Evolutionary conservation across 116 monocot species (phyloP).

Genomic region (Phalaenopsis hybrid): DNA sequence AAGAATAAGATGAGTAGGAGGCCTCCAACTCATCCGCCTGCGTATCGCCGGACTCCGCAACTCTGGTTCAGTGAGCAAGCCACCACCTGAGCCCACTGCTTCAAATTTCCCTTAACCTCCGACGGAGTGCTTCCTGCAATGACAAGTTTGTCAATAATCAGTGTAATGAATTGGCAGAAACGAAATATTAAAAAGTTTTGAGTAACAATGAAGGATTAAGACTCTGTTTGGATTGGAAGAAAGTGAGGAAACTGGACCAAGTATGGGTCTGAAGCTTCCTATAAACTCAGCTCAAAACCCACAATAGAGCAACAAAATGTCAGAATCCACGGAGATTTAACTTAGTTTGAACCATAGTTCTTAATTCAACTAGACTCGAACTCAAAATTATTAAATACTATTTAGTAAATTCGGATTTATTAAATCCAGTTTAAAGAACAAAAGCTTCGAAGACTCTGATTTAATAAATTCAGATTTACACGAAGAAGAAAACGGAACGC

Average conservation of each 20-base stretch:
- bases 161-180: not conserved
- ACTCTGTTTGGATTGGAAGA: not conserved
- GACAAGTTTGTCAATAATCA: not conserved
- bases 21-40: not conserved
- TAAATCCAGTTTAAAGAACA: no score
- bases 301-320: not conserved
- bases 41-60: not conserved
- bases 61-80: slow-evolving; percentile 41
- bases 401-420: no score
- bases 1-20: not conserved
- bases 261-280: not conserved
- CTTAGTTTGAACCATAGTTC: no score
- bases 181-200: not conserved
- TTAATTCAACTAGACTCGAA: no score
- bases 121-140: slow-evolving; percentile 48
- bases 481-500: no score
- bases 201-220: no score
- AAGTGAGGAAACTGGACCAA: not conserved
- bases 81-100: slow-evolving; percentile 21
- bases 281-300: not conserved
- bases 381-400: no score
- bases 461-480: no score
- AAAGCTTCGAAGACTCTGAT: no score
- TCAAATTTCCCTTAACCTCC: slow-evolving; percentile 52
- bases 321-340: no score